Evolutionary conservation across 805 yeast genomes (phyloP).

Genomic region (Zygoascus ofunaensis): DNA sequence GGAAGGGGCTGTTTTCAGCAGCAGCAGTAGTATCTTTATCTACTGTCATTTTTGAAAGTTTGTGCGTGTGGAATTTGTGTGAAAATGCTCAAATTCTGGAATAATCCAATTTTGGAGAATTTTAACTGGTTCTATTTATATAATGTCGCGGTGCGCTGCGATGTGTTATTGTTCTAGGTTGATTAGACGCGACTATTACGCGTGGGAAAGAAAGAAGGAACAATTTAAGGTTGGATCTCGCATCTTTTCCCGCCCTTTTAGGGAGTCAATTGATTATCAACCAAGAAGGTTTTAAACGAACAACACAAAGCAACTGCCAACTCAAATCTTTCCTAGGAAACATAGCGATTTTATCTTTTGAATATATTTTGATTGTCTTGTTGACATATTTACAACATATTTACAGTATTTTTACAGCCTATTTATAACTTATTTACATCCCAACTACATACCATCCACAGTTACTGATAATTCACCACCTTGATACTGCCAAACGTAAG

Average conservation of each 20-base stretch:
- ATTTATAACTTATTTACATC: background rate
- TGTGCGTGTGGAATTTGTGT: background rate
- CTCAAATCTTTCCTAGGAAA: too few relatives aligned
- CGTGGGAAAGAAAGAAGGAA: too few relatives aligned
- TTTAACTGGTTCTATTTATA: background rate
- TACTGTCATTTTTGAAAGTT: background rate
- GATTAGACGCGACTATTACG: too few relatives aligned
- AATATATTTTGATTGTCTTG: background rate
- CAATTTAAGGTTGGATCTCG: too few relatives aligned
- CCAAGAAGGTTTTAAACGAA: too few relatives aligned
- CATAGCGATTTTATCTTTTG: too few relatives aligned
- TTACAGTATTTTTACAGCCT: background rate
- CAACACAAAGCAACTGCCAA: too few relatives aligned
- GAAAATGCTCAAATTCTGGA: background rate
- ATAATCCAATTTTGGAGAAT: background rate
- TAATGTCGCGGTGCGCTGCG: background rate
- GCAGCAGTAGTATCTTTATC: background rate
- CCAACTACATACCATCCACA: too few relatives aligned
- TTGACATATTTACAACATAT: background rate
- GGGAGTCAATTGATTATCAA: too few relatives aligned
- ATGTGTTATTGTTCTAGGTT: too few relatives aligned
- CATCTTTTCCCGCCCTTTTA: too few relatives aligned
- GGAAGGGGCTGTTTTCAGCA: constrained; percentile 11
- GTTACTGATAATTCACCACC: constrained; percentile 17
- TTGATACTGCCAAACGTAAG: constrained; percentile 20